A percentile compares a stretch with the other conserved stretches of the same genome.
Evolutionary conservation across 2,329 filamentous ascomycete species (phyloP).

Genomic region (Thermoascus crustaceus): DNA sequence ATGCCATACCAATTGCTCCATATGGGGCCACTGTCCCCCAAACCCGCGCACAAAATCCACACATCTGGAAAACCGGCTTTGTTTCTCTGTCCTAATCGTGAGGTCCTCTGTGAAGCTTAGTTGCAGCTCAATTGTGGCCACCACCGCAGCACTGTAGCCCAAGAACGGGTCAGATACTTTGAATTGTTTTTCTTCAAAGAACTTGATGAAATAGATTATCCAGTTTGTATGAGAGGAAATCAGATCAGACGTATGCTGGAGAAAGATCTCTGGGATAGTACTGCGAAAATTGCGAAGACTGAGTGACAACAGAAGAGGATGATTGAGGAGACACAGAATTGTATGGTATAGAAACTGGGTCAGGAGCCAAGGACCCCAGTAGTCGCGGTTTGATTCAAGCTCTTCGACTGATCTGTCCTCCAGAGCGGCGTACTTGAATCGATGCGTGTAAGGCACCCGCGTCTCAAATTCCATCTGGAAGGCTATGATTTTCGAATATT

Average conservation of each 20-base stretch:
- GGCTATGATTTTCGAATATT: constrained; percentile 45
- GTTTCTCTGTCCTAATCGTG: constrained; percentile 33
- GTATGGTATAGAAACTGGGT: constrained; percentile 47
- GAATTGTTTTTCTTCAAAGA: constrained; percentile 39
- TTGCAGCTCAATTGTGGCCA: constrained; percentile 48
- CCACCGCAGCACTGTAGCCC: constrained; percentile 44
- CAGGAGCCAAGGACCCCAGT: constrained; percentile 48
- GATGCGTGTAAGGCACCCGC: constrained; percentile 42
- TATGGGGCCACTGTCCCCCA: constrained; percentile 39
- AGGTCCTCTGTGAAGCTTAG: constrained; percentile 43
- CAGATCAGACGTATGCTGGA: constrained; percentile 46
- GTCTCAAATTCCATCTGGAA: constrained; percentile 47
- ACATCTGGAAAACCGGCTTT: constrained; percentile 38
- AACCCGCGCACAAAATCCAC: constrained; percentile 37
- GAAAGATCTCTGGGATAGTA: constrained; percentile 47
- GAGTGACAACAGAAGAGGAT: constrained; percentile 46
- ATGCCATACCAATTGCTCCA: constrained; percentile 34
- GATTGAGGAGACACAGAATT: constrained; percentile 46
- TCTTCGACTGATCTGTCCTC: constrained; percentile 34
- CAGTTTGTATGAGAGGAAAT: constrained; percentile 46
- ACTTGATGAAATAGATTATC: constrained; percentile 47
- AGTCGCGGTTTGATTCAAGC: constrained; percentile 39
- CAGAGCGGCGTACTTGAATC: constrained; percentile 44
- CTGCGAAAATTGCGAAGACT: constrained; percentile 46
- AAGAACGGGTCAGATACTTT: constrained; percentile 41